phyloP scores from a whole-genome alignment of 768 basidiomycete genomes.

The Trametes punicea region DNA sequence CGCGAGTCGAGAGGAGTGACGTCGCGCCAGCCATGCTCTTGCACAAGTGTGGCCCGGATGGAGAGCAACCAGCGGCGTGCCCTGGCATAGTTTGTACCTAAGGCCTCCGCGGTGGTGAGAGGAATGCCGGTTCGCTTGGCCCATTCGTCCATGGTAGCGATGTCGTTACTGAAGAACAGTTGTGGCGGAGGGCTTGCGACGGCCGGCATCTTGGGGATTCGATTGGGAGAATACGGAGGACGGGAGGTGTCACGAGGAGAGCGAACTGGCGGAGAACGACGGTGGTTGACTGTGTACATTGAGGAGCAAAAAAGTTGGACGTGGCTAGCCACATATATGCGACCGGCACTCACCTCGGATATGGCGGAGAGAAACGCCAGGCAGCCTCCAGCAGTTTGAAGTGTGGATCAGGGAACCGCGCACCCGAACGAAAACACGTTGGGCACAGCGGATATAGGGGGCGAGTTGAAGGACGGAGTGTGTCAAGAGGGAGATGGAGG shows the following conservation, averaged over 20 bases:
- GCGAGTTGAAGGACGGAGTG: constrained; percentile 5
- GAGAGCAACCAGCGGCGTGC: constrained; percentile 73
- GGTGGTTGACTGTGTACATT: constrained; percentile 18
- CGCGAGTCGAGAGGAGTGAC: constrained; percentile 56
- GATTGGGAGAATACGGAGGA: constrained; percentile 14
- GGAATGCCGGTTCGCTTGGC: constrained; percentile 75
- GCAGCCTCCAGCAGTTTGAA: constrained; percentile 24
- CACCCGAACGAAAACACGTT: constrained; percentile 23
- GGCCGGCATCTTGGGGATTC: constrained; percentile 24
- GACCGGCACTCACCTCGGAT: constrained; percentile 19
- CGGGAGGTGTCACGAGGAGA: constrained; percentile 17
- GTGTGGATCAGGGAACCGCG: constrained; percentile 24
- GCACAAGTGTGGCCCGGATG: constrained; percentile 61
- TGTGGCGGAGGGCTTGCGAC: constrained; percentile 39
- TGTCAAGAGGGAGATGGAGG: constrained; percentile 23
- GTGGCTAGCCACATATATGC: constrained; percentile 18
- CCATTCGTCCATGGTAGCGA: constrained; percentile 82
- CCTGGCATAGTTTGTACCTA: constrained; percentile 76
- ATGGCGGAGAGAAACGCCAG: constrained; percentile 19
- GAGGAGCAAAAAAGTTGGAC: constrained; percentile 10
- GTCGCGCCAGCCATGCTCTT: constrained; percentile 69
- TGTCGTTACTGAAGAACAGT: constrained; percentile 76
- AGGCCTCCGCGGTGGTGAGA: constrained; percentile 76
- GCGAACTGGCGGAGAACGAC: constrained; percentile 9
- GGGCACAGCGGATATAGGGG: constrained; percentile 16